Conservation (phyloP, 768 basidiomycete genomes). For the Serendipita sp. region DNA sequence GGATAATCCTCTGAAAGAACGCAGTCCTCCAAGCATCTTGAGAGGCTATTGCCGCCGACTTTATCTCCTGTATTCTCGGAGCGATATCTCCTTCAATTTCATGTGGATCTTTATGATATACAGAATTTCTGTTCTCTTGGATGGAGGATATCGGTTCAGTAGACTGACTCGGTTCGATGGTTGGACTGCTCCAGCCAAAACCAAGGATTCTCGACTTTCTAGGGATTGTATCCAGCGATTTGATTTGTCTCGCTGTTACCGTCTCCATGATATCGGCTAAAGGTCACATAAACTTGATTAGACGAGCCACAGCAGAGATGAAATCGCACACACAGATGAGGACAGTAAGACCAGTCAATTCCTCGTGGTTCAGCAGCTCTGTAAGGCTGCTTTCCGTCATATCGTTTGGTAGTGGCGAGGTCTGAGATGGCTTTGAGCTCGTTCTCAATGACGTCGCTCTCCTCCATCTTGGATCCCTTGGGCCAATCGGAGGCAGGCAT, state of each 20-base stretch:
- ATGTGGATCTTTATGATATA: neutral
- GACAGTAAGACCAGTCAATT: neutral
- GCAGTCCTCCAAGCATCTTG: neutral
- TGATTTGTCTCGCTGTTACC: neutral
- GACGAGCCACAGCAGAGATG: neutral
- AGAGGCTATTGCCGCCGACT: neutral
- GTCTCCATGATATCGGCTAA: neutral
- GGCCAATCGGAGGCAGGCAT: neutral
- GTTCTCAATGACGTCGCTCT: neutral
- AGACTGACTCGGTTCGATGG: neutral
- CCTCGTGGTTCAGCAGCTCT: neutral
- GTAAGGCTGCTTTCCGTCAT: neutral
- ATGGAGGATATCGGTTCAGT: neutral
- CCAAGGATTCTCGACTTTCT: neutral
- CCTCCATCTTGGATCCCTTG: neutral
- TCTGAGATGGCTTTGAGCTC: neutral
- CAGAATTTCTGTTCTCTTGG: neutral
- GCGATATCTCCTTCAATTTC: neutral
- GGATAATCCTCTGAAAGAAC: neutral
- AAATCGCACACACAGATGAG: neutral
- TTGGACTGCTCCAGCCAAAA: neutral
- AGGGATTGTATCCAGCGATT: neutral
- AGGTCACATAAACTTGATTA: neutral
- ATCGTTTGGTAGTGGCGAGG: neutral
- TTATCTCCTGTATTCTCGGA: neutral